These are phyloP conservation scores for Polymyxa betae DNA, from an alignment of 208 protist genomes.

Conservation along the genomic window DNA sequence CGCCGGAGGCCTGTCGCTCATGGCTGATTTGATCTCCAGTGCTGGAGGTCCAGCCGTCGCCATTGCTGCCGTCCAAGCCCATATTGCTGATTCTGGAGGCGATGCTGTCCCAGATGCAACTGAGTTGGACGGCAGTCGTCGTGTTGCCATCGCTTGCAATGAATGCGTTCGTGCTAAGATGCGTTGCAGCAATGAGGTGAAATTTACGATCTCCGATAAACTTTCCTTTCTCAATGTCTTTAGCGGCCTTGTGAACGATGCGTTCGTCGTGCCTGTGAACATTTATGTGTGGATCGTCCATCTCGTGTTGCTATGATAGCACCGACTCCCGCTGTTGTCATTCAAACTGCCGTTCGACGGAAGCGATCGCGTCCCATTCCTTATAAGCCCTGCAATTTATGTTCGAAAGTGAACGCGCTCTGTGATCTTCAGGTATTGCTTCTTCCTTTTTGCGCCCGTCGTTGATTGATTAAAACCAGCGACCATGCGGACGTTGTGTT, in stretches of 20 bases:
- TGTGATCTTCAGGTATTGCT: not conserved
- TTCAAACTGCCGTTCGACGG: not conserved
- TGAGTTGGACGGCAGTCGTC: not conserved
- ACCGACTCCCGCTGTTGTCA: constrained; percentile 36
- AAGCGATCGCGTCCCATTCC: not conserved
- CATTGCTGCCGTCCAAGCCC: too few relatives aligned
- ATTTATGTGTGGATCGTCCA: constrained; percentile 43
- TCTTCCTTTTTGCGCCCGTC: not conserved
- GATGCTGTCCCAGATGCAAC: not conserved
- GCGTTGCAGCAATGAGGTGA: constrained; percentile 30
- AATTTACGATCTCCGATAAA: not conserved
- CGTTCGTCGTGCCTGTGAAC: constrained; percentile 9
- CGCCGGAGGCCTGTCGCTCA: not conserved
- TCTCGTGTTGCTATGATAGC: not conserved
- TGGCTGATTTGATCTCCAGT: not conserved
- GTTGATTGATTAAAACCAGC: not conserved
- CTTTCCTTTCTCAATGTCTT: not conserved
- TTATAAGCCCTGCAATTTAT: not conserved
- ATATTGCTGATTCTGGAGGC: not conserved
- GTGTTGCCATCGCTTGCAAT: constrained; percentile 35
- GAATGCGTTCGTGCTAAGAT: constrained; percentile 39
- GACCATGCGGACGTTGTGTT: not conserved
- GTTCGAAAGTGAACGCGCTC: not conserved
- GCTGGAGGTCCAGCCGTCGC: not conserved
- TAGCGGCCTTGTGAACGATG: constrained; percentile 20